Percentiles rank a stretch among this genome's conserved stretches.
Evolutionary conservation across 768 basidiomycete species (phyloP).

Genomic region (Tricholoma matsutake): DNA sequence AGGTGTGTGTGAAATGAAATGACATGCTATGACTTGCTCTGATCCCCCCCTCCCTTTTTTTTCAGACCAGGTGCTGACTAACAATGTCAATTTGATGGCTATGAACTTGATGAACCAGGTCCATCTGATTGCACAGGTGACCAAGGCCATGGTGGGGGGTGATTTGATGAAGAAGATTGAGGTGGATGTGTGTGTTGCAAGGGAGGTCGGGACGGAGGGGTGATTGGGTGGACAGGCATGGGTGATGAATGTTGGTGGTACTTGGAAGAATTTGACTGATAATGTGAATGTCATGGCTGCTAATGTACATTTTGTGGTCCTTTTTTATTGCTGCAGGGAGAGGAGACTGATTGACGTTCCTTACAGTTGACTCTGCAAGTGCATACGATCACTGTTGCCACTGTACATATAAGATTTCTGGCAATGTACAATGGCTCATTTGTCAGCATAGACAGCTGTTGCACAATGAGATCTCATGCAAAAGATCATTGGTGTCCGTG

Average conservation of each 20-base stretch:
- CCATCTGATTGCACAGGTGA: constrained; percentile 87
- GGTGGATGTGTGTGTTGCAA: constrained; percentile 46
- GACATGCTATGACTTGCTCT: background rate
- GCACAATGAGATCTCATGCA: constrained; percentile 90
- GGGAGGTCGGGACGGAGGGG: no score
- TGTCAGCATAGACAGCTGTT: constrained; percentile 60
- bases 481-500: constrained; percentile 89
- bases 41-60: background rate
- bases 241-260: constrained; percentile 92
- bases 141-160: constrained; percentile 67
- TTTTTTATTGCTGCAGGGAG: background rate
- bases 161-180: no score
- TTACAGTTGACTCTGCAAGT: constrained; percentile 85
- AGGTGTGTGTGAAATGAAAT: background rate
- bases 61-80: constrained; percentile 59
- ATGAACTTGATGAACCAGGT: constrained; percentile 82
- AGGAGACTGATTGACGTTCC: no score
- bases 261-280: constrained; percentile 97
- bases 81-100: constrained; percentile 78
- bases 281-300: constrained; percentile 33
- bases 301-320: constrained; percentile 52
- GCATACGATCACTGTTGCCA: constrained; percentile 88
- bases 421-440: background rate
- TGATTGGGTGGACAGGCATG: constrained; percentile 55
- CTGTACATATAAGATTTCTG: constrained; percentile 22